A percentile compares a stretch with the other conserved stretches of the same genome.
Evolutionary conservation across 306 rosid species (phyloP).

Genomic region (Quercus robur): DNA sequence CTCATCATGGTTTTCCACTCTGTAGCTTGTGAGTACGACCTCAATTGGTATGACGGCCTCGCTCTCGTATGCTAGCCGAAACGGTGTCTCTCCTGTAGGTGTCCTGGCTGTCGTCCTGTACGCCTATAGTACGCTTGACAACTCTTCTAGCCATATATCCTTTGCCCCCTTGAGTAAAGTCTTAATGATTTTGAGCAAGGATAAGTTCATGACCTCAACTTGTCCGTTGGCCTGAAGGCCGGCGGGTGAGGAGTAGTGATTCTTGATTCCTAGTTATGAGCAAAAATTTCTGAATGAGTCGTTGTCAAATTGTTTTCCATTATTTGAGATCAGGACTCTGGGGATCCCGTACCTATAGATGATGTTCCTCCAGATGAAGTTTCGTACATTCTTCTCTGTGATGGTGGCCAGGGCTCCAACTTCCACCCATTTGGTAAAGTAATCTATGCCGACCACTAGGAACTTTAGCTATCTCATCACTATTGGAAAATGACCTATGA

Average conservation of each 20-base stretch:
- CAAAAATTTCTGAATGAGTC: too few relatives aligned
- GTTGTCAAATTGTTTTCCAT: fast-evolving
- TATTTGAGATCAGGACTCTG: fast-evolving
- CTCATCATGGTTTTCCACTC: too few relatives aligned
- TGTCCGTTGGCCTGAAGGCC: fast-evolving
- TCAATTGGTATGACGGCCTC: fast-evolving
- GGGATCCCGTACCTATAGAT: fast-evolving
- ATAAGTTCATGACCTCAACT: fast-evolving
- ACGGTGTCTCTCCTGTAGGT: fast-evolving
- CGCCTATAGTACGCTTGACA: too few relatives aligned
- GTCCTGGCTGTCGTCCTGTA: fast-evolving
- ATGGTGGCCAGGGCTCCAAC: fast-evolving
- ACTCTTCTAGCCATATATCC: too few relatives aligned
- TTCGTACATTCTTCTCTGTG: fast-evolving
- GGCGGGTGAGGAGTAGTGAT: too few relatives aligned
- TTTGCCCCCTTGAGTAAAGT: too few relatives aligned
- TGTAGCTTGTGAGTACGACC: too few relatives aligned
- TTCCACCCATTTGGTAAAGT: too few relatives aligned
- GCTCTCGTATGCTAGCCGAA: fast-evolving
- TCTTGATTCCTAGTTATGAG: fast-evolving
- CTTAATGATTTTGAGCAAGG: too few relatives aligned
- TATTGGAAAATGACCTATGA: fast-evolving
- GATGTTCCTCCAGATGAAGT: too few relatives aligned
- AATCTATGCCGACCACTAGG: too few relatives aligned
- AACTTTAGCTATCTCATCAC: fast-evolving